Evolutionary conservation across 1,139 yeast genomes (phyloP).

Genomic region (Arxiozyma telluris): DNA sequence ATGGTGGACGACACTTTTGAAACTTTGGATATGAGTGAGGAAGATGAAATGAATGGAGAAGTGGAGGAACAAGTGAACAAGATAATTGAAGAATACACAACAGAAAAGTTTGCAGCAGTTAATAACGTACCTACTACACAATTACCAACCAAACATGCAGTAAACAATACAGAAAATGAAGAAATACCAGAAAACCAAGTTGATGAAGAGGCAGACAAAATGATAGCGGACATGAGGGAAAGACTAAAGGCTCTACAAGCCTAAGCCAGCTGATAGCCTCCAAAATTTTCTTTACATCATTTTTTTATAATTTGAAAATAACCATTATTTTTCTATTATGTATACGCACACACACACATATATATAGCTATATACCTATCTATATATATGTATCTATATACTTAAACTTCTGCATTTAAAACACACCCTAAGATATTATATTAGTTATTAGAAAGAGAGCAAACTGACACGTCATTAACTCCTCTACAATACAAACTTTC

Average conservation of each 20-base stretch:
- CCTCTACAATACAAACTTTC: not conserved
- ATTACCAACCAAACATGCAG: slow-evolving; percentile 33
- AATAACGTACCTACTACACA: slow-evolving; percentile 38
- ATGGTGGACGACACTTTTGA: slow-evolving; percentile 92
- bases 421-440: no score
- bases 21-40: slow-evolving; percentile 54
- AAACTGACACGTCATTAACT: not conserved
- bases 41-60: slow-evolving; percentile 55
- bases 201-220: slow-evolving; percentile 63
- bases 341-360: not conserved
- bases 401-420: not conserved
- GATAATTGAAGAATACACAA: slow-evolving; percentile 45
- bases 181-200: slow-evolving; percentile 56
- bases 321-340: not conserved
- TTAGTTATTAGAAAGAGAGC: no score
- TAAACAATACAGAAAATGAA: slow-evolving; percentile 31
- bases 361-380: no score
- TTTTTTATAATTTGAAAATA: no score
- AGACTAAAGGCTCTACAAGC: slow-evolving; percentile 79
- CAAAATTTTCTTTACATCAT: no score
- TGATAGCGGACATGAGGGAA: slow-evolving; percentile 81
- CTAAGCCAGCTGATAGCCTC: slow-evolving; percentile 23
- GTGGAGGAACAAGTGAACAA: slow-evolving; percentile 63
- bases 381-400: not conserved
- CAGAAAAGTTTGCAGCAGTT: slow-evolving; percentile 40